These are phyloP conservation scores for Byssochlamys sp. DNA, from an alignment of 2,329 filamentous ascomycete species.

Conservation along the genomic window DNA sequence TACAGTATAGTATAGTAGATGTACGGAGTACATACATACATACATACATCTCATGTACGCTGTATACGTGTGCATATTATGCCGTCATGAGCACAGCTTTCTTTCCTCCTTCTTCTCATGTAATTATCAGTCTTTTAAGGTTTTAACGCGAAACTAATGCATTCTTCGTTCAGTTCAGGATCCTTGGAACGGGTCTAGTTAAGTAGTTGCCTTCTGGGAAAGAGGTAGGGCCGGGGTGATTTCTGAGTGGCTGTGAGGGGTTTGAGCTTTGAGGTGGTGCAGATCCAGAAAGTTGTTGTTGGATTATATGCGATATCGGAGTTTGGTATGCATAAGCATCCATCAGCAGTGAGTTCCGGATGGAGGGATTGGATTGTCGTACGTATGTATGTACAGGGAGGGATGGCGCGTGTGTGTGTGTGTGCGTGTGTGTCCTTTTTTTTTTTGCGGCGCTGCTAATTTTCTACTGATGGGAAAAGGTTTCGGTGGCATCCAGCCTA, in stretches of 20 bases:
- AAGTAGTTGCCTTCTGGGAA: background rate
- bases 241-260: background rate
- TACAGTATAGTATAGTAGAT: no score
- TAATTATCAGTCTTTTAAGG: no score
- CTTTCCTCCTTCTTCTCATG: no score
- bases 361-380: background rate
- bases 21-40: no score
- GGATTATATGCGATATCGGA: background rate
- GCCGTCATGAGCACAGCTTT: no score
- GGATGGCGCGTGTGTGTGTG: background rate
- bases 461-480: background rate
- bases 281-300: background rate
- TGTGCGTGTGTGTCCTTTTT: background rate
- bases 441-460: background rate
- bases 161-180: no score
- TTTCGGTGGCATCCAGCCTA: background rate
- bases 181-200: no score
- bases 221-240: background rate
- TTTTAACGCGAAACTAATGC: no score
- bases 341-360: no score
- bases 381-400: background rate
- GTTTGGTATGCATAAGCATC: background rate
- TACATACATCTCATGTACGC: no score
- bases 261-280: background rate
- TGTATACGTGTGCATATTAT: no score